phyloP scores from a whole-genome alignment of 2,329 filamentous ascomycete genomes.

The Curvularia verruculosa region DNA sequence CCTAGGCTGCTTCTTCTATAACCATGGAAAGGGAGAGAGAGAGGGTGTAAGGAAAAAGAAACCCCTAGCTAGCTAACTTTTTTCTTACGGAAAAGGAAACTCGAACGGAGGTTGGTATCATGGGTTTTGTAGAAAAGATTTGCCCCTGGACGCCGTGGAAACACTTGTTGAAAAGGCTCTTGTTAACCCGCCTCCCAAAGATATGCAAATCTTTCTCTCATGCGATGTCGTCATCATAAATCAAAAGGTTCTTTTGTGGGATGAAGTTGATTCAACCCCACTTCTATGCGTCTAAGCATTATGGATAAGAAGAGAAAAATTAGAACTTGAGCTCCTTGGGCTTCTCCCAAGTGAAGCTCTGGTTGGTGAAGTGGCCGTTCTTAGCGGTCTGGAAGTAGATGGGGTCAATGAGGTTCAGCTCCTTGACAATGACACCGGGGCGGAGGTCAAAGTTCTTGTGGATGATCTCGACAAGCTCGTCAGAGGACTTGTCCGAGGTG shows the following conservation, averaged over 20 bases:
- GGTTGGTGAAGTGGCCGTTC: conserved; percentile 99
- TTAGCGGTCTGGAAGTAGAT: conserved; percentile 99
- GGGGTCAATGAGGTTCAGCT: conserved; percentile 91
- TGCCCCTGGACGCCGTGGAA: conserved; percentile 45
- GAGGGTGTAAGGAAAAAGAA: no score
- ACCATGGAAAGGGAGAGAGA: not conserved
- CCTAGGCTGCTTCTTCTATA: conserved; percentile 23
- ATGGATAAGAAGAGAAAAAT: conserved; percentile 31
- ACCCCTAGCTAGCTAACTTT: no score
- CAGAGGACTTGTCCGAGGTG: conserved; percentile 85
- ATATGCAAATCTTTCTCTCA: conserved; percentile 45
- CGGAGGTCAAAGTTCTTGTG: conserved; percentile 95
- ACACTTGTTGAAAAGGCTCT: conserved; percentile 51
- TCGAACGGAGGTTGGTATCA: conserved; percentile 37
- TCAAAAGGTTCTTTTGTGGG: conserved; percentile 32
- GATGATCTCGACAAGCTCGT: conserved; percentile 95
- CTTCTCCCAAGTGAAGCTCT: conserved; percentile 97
- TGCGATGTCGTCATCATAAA: conserved; percentile 20
- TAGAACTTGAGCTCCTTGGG: conserved; percentile 94
- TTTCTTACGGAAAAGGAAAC: no score
- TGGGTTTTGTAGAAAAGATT: conserved; percentile 28
- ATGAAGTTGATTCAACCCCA: conserved; percentile 51
- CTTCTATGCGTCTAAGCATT: conserved; percentile 36
- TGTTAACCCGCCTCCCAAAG: conserved; percentile 41
- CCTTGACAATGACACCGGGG: conserved; percentile 97